phyloP scores from a whole-genome alignment of 257 asterid species.

The Forsythia suspensa region DNA sequence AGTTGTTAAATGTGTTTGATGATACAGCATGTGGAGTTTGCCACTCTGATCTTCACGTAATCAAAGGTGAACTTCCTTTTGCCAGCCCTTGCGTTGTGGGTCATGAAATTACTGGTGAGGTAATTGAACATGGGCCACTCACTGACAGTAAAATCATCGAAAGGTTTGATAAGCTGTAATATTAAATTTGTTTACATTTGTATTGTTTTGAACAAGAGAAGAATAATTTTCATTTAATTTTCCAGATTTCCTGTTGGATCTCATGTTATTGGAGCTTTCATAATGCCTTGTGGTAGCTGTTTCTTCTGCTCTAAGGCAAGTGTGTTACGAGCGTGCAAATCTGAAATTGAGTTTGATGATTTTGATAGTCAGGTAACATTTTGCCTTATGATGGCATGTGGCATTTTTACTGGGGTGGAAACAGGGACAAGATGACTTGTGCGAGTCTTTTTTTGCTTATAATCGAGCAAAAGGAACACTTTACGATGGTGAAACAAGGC shows the following conservation, averaged over 20 bases:
- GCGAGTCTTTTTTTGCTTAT: constrained; percentile 87
- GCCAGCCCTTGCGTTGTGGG: constrained; percentile 94
- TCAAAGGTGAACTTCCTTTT: constrained; percentile 96
- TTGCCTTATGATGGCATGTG: constrained; percentile 1
- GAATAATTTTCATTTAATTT: constrained; percentile 10
- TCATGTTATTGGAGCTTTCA: constrained; percentile 91
- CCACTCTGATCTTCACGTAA: constrained; percentile 94
- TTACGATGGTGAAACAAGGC: constrained; percentile 95
- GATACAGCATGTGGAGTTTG: constrained; percentile 99
- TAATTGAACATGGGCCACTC: constrained; percentile 83
- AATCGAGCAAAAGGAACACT: constrained; percentile 98
- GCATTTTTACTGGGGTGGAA: constrained; percentile 32
- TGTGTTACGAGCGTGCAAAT: constrained; percentile 15
- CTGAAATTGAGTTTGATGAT: constrained; percentile 6
- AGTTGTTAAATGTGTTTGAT: constrained; percentile 17
- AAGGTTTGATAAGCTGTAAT: constrained; percentile 46
- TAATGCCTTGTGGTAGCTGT: constrained; percentile 99
- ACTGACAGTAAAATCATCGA: constrained; percentile 63
- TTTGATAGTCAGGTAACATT: not conserved
- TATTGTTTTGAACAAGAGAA: constrained; percentile 7
- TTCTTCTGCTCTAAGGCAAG: constrained; percentile 87
- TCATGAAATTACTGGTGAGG: constrained; percentile 98
- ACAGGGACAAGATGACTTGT: constrained; percentile 98
- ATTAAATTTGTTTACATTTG: not conserved
- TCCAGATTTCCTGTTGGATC: constrained; percentile 82